Evolutionary conservation across 495 filamentous ascomycete genomes (phyloP).

Genomic region (Penicillium odoratum): DNA sequence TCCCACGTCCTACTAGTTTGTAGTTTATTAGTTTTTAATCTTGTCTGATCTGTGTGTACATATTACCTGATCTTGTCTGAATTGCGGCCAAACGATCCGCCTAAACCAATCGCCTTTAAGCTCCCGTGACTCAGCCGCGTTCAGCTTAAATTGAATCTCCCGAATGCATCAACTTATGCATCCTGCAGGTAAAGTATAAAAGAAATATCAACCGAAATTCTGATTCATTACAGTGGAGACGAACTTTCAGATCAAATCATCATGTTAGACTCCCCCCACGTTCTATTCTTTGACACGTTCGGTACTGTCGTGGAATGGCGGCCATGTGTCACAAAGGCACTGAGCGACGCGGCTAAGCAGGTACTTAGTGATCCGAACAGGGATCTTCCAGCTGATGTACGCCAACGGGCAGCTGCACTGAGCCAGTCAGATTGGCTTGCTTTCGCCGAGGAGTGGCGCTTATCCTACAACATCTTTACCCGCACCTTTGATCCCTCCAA

Average conservation of each 20-base stretch:
- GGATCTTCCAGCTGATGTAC: conserved; percentile 48
- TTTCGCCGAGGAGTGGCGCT: conserved; percentile 69
- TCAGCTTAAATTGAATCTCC: not conserved
- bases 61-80: too few species aligned
- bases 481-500: conserved; percentile 41
- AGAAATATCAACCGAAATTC: too few species aligned
- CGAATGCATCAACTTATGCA: too few species aligned
- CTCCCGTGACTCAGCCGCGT: conserved; percentile 10
- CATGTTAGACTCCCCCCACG: conserved; percentile 29
- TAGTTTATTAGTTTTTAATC: too few species aligned
- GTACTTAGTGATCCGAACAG: conserved; percentile 43
- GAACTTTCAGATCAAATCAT: conserved; percentile 1
- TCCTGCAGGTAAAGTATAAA: too few species aligned
- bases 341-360: conserved; percentile 39
- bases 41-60: too few species aligned
- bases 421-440: conserved; percentile 56
- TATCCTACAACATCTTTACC: conserved; percentile 62
- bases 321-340: conserved; percentile 53
- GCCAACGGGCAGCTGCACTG: conserved; percentile 49
- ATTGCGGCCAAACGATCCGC: conserved; percentile 13
- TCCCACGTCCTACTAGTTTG: too few species aligned
- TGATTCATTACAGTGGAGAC: not conserved
- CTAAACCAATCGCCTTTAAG: conserved; percentile 9
- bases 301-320: conserved; percentile 79
- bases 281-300: conserved; percentile 67